Conservation (phyloP, 2,329 filamentous ascomycete species). For the Gliomastix tumulicola region DNA sequence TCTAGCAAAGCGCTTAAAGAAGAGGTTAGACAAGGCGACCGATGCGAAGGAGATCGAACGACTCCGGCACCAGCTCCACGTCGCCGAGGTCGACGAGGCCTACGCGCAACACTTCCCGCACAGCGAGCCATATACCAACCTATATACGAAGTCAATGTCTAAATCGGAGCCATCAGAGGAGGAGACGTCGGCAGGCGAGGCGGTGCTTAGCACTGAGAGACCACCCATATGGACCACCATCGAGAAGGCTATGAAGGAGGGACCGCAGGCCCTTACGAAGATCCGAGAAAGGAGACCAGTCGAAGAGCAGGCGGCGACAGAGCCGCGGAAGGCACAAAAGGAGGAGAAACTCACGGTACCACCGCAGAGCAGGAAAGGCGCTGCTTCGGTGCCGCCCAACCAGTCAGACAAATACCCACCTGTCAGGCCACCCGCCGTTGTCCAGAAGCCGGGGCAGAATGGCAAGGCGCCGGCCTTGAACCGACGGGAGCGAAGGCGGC, state of each 20-base stretch:
- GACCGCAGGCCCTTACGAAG: conserved; percentile 40
- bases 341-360: conserved; percentile 1
- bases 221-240: conserved; percentile 62
- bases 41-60: conserved; percentile 42
- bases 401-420: no score
- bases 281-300: conserved; percentile 44
- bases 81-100: conserved; percentile 66
- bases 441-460: conserved; percentile 11
- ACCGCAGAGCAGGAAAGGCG: no score
- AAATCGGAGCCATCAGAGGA: no score
- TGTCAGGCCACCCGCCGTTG: no score
- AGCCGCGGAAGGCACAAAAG: no score
- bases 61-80: conserved; percentile 53
- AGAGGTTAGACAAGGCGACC: conserved; percentile 44
- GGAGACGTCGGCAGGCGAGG: conserved; percentile 30
- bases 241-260: conserved; percentile 56
- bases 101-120: conserved; percentile 70
- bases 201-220: conserved; percentile 36
- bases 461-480: conserved; percentile 20
- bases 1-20: conserved; percentile 56
- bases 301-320: no score
- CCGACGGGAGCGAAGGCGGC: conserved; percentile 23
- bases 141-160: conserved; percentile 39
- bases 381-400: no score
- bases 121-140: conserved; percentile 61